Percentiles rank a stretch among this genome's conserved stretches.
Conservation (phyloP, 495 filamentous ascomycete genomes). For the Hypoxylon cercidicola region DNA sequence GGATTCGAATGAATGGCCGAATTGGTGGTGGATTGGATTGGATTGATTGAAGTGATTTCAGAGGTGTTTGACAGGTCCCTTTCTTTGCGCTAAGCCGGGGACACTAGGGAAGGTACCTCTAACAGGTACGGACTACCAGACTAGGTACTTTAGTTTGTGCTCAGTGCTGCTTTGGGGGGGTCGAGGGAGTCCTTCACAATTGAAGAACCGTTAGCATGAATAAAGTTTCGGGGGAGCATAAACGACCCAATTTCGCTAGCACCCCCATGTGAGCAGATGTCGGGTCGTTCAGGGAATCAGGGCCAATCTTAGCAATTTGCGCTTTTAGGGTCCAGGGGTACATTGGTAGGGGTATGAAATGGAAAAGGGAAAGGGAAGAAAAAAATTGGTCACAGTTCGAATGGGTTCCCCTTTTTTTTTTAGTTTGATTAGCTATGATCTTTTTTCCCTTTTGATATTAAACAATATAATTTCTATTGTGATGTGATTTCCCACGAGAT, state of each 20-base stretch:
- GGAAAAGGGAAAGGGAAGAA: constrained; percentile 27
- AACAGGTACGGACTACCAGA: too few species aligned
- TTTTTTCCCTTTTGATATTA: constrained; percentile 37
- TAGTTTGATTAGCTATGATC: constrained; percentile 43
- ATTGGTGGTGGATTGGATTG: constrained; percentile 36
- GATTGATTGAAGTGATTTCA: constrained; percentile 44
- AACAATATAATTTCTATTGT: constrained; percentile 8
- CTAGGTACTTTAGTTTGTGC: too few species aligned
- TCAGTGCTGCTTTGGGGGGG: too few species aligned
- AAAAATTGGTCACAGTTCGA: constrained; percentile 35
- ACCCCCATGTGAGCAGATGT: constrained; percentile 30
- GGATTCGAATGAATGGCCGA: constrained; percentile 43
- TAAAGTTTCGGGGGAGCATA: constrained; percentile 38
- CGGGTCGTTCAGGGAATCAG: constrained; percentile 30
- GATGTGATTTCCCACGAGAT: constrained; percentile 12
- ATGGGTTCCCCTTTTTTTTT: constrained; percentile 41
- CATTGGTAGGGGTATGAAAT: constrained; percentile 35
- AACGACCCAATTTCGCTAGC: constrained; percentile 40
- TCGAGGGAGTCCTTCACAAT: not conserved
- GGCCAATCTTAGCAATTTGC: constrained; percentile 44
- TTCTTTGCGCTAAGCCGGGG: constrained; percentile 19
- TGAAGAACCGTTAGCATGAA: constrained; percentile 34
- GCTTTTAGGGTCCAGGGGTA: constrained; percentile 15
- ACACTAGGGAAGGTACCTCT: constrained; percentile 4
- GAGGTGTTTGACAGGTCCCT: constrained; percentile 41